A percentile compares a stretch with the other conserved stretches of the same genome.
phyloP scores from a whole-genome alignment of 495 filamentous ascomycete species.

The Podospora fimiseda region DNA sequence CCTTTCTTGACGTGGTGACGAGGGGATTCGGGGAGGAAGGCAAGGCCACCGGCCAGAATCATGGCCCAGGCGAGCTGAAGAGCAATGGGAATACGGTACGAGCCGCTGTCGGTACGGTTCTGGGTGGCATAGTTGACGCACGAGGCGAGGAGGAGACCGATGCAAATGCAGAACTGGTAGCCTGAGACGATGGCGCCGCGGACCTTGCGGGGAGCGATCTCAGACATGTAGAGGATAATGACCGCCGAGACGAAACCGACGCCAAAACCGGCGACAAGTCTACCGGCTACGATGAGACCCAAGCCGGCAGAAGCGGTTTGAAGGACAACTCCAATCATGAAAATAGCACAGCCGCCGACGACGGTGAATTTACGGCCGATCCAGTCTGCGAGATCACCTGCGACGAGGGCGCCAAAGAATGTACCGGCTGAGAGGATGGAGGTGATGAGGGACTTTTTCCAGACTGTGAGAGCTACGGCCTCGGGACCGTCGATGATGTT shows the following conservation, averaged over 20 bases:
- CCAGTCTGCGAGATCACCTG: conserved; percentile 62
- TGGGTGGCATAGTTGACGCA: conserved; percentile 68
- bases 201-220: conserved; percentile 57
- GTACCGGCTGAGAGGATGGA: conserved; percentile 55
- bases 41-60: conserved; percentile 53
- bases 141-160: conserved; percentile 65
- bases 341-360: conserved; percentile 57
- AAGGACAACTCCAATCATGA: conserved; percentile 56
- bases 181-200: conserved; percentile 65
- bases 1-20: conserved; percentile 71
- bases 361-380: conserved; percentile 62
- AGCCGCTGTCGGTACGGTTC: conserved; percentile 53
- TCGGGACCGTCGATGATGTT: conserved; percentile 39
- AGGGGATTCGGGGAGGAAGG: conserved; percentile 67
- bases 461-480: conserved; percentile 18
- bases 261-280: conserved; percentile 47
- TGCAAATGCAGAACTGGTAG: conserved; percentile 73
- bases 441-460: conserved; percentile 59
- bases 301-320: conserved; percentile 39
- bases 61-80: conserved; percentile 65
- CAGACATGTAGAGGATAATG: conserved; percentile 71
- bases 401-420: conserved; percentile 67
- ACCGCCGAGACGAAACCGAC: conserved; percentile 69
- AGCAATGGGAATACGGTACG: conserved; percentile 66
- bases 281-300: conserved; percentile 50